Evolutionary conservation across 768 basidiomycete genomes (phyloP).

Genomic region (Amanita thiersii): DNA sequence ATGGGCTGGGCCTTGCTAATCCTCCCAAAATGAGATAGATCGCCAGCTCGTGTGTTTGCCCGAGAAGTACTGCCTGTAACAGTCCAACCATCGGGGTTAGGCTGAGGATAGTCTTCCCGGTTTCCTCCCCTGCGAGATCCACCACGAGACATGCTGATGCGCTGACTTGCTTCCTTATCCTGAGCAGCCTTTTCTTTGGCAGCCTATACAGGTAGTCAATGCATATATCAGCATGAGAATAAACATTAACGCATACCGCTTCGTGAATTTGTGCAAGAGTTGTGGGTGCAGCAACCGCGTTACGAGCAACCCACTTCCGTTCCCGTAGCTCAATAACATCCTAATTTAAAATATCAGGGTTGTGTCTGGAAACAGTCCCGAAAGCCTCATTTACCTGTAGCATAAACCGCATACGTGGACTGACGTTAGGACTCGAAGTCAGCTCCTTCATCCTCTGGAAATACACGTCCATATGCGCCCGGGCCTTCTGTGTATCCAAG

Average conservation of each 20-base stretch:
- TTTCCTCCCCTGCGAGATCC: constrained; percentile 85
- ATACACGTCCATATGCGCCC: constrained; percentile 86
- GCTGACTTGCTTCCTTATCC: constrained; percentile 51
- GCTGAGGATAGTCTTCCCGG: constrained; percentile 46
- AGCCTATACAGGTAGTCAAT: constrained; percentile 34
- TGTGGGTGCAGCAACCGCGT: constrained; percentile 66
- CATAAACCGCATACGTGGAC: constrained; percentile 91
- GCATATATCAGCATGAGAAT: constrained; percentile 7
- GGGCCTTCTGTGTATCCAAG: constrained; percentile 77
- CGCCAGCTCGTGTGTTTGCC: constrained; percentile 71
- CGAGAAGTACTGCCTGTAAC: constrained; percentile 47
- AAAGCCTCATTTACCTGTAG: constrained; percentile 57
- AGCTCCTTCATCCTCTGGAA: constrained; percentile 87
- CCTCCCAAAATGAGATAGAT: constrained; percentile 84
- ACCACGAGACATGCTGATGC: constrained; percentile 79
- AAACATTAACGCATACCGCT: constrained; percentile 42
- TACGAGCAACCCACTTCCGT: constrained; percentile 73
- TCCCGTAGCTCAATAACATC: constrained; percentile 87
- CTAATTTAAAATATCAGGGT: constrained; percentile 30
- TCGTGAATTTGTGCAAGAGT: constrained; percentile 89
- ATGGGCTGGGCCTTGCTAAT: constrained; percentile 59
- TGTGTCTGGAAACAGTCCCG: not conserved
- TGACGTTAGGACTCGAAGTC: constrained; percentile 63
- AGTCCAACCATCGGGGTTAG: constrained; percentile 85
- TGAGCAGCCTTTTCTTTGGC: constrained; percentile 73